Evolutionary conservation across 331 rosid genomes (phyloP), one percentile per base, ranked within the genome.

Genomic region (Malus hybrid): DNA sequence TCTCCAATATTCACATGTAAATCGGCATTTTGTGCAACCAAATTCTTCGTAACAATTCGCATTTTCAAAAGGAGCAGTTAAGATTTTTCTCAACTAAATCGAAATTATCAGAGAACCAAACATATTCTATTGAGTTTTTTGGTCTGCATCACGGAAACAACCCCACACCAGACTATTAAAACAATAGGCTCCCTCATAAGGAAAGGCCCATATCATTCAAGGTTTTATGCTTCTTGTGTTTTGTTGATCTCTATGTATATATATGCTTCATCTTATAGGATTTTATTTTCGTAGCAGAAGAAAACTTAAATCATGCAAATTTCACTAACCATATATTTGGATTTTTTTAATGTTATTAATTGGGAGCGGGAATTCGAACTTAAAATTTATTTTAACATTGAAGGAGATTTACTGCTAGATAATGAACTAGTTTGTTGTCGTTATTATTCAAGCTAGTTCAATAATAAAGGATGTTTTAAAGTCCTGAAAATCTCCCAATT

Each of bases 21-120:
- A 79, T 85, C 96, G 93, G 91, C 80, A 79, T 86, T 87, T 87
- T 87, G 48, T 88, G 98, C 93, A 78, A 84, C 85, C 86, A 76
- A 83, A 73, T 84, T 79, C 87, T 78, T 75, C 27, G 72, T 44
- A 79, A 81, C 71, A 74, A 85, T 81, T 91, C 88, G 96, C 74
- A 80, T 85, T 90, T 92, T 95, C 97, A 83, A 89, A 89, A 91
- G 93, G 97, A 88, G 99, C 90, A 88, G 97, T 95, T 95, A 76
- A 85, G 85, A 79, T 85, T 57, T 74, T 80, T 86, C 83, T 83
- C 27, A 83, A 83, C 86, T 54, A 79, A 82, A 86, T 73, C 77
- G 59, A 81, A 76, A 80, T 66, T 57, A 74, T 80, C 79, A 52
- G 62, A 76, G 34, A 77, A 50, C 19, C 60, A 74, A 72, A 50